These are phyloP conservation scores for Penicillium sp. DNA, from an alignment of 2,329 filamentous ascomycete species.

Conservation along the genomic window DNA sequence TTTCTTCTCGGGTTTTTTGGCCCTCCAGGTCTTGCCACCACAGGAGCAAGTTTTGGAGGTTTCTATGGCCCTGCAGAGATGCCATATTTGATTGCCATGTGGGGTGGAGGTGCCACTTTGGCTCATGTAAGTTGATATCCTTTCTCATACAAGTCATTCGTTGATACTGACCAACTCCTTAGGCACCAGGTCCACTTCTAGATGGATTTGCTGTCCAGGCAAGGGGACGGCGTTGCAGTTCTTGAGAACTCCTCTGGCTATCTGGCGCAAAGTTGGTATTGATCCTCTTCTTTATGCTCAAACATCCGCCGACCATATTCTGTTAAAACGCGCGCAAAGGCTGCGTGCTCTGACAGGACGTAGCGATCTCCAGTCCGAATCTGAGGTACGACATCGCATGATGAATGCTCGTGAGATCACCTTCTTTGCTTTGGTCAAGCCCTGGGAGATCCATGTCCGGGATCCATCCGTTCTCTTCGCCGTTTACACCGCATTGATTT, in stretches of 20 bases:
- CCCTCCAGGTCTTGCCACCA: constrained; percentile 62
- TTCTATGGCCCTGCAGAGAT: too few relatives aligned
- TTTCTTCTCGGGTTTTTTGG: constrained; percentile 65
- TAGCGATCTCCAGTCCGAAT: not conserved
- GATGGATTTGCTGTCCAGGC: constrained; percentile 58
- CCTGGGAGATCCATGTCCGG: constrained; percentile 3
- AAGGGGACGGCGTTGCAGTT: constrained; percentile 20
- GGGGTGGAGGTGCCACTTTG: constrained; percentile 44
- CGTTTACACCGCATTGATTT: constrained; percentile 1
- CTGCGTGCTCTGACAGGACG: constrained; percentile 1
- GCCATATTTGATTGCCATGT: too few relatives aligned
- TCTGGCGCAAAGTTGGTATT: constrained; percentile 54
- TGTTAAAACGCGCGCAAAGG: constrained; percentile 9
- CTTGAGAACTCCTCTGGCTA: constrained; percentile 21
- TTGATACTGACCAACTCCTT: constrained; percentile 52
- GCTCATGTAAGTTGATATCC: constrained; percentile 48
- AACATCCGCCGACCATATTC: constrained; percentile 14
- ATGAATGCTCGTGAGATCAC: not conserved
- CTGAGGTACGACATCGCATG: not conserved
- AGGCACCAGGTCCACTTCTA: constrained; percentile 57
- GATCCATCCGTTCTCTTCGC: constrained; percentile 4
- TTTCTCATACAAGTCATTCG: constrained; percentile 57
- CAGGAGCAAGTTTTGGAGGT: too few relatives aligned
- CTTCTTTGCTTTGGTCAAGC: not conserved
- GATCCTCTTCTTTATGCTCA: constrained; percentile 44